Conservation (phyloP, 805 yeast genomes). For the Monosporozyma solicola region DNA sequence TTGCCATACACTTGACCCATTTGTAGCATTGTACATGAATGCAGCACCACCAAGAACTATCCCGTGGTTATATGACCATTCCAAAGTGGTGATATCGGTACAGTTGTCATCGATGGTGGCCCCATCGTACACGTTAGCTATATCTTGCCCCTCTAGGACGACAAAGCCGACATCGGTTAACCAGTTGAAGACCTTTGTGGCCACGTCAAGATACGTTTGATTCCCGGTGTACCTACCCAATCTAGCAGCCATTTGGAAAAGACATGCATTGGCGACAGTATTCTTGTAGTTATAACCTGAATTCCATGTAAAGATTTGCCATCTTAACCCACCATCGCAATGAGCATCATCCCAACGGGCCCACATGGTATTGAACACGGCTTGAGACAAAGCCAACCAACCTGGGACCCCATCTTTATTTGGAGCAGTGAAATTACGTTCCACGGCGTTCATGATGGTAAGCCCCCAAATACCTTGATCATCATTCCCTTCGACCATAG, state of each 20-base stretch:
- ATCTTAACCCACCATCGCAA: slow-evolving; percentile 59
- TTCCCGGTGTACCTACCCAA: slow-evolving; percentile 51
- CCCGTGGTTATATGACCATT: slow-evolving; percentile 70
- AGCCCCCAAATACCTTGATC: slow-evolving; percentile 68
- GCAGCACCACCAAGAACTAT: slow-evolving; percentile 60
- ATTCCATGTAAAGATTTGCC: slow-evolving; percentile 58
- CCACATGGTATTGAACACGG: slow-evolving; percentile 47
- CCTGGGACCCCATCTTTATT: slow-evolving; percentile 31
- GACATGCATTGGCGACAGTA: slow-evolving; percentile 54
- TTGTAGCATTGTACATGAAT: slow-evolving; percentile 55
- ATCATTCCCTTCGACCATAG: slow-evolving; percentile 63
- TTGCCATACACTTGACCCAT: slow-evolving; percentile 41
- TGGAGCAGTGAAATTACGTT: slow-evolving; percentile 46
- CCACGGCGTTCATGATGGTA: slow-evolving; percentile 54
- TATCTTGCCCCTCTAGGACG: slow-evolving; percentile 37
- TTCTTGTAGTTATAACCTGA: slow-evolving; percentile 57
- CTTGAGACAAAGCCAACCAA: slow-evolving; percentile 52
- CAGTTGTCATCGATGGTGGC: slow-evolving; percentile 52
- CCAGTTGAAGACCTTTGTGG: slow-evolving; percentile 53
- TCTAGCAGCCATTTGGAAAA: slow-evolving; percentile 56
- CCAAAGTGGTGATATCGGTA: slow-evolving; percentile 40
- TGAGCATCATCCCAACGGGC: slow-evolving; percentile 47
- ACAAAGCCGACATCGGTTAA: slow-evolving; percentile 41
- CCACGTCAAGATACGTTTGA: slow-evolving; percentile 40
- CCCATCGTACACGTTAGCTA: slow-evolving; percentile 65